Percentiles rank a stretch among this genome's conserved stretches.
Evolutionary conservation across 208 protist species (phyloP).

Genomic region (Trypanosomatidae sp.): DNA sequence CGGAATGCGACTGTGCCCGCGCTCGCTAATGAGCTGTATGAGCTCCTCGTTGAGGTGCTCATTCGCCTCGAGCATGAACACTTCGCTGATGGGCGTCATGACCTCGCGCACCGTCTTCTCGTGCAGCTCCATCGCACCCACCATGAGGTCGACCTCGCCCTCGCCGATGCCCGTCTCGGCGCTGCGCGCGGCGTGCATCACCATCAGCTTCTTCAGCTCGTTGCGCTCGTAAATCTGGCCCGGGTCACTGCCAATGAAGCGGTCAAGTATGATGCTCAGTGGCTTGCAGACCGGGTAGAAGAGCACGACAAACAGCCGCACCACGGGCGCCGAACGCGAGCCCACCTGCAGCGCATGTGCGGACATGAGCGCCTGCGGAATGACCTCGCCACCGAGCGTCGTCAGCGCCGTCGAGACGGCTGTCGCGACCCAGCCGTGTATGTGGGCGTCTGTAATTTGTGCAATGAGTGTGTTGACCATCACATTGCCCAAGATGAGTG

Average conservation of each 20-base stretch:
- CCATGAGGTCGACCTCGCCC: constrained; percentile 87
- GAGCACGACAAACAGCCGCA: constrained; percentile 89
- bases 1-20: constrained; percentile 90
- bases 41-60: constrained; percentile 87
- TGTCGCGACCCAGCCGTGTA: constrained; percentile 82
- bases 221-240: constrained; percentile 92
- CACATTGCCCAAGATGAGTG: constrained; percentile 94
- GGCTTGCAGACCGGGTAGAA: constrained; percentile 92
- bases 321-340: constrained; percentile 81
- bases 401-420: constrained; percentile 88
- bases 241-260: constrained; percentile 87
- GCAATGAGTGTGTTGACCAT: constrained; percentile 94
- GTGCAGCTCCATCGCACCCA: constrained; percentile 91
- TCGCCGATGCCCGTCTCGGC: constrained; percentile 73
- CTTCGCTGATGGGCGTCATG: constrained; percentile 90
- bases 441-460: constrained; percentile 83
- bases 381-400: constrained; percentile 93
- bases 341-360: constrained; percentile 89
- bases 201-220: constrained; percentile 94
- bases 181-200: constrained; percentile 85
- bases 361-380: constrained; percentile 91
- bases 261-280: constrained; percentile 86
- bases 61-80: constrained; percentile 89
- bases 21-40: constrained; percentile 86
- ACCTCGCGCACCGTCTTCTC: constrained; percentile 89